Evolutionary conservation across 148 eudicot genomes (phyloP), one percentile per base, ranked within the genome.

Genomic region (Heliamphora exappendiculata): DNA sequence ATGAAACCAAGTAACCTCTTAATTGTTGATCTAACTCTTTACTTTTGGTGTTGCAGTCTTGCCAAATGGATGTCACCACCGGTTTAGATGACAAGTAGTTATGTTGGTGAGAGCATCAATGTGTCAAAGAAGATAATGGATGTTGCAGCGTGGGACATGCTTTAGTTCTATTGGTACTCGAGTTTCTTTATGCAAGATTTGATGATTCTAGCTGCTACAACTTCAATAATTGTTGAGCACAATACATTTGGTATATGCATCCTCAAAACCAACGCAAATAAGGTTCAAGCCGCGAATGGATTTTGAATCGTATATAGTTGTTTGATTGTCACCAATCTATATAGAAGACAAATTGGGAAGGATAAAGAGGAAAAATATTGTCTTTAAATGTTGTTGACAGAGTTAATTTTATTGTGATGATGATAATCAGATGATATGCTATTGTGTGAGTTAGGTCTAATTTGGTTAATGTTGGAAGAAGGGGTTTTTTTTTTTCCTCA

Each of bases 51-150:
- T 47, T 84, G 81, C 84, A 95, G 99, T 77, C 97, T 95, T 49
- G 92, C 99, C 16, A 95, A 95, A 83, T 95, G 99, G 99, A 97
- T 95, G 65, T 97, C 99, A 28, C 84, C 97, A 17, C 99, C 99
- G 31, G 97, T 95, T 67, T 91, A 95, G 85, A 95, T 95, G 99
- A 88, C 99, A 5, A 81, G 94, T 80, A 87, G 88, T 67, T 88
- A 78, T 72, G 99, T 95, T 26, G 87, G 87, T 65, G 77, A 83
- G 73, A 89, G 83, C 93, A 91, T 95, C 67, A 82, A 95, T 54
- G 87, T 89, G 58, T 95, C 99, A 36, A 84, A 94, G 64, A 95
- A 85, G 83, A 89, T 97, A 85, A 95, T 92, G 99, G 99, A 92
- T 80, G 99, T 95, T 81, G 86, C 88, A 73, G 77, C 87, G 73